Percentiles rank a stretch among this genome's conserved stretches.
Conservation (phyloP, 768 basidiomycete genomes). For the Boletus patriciae region DNA sequence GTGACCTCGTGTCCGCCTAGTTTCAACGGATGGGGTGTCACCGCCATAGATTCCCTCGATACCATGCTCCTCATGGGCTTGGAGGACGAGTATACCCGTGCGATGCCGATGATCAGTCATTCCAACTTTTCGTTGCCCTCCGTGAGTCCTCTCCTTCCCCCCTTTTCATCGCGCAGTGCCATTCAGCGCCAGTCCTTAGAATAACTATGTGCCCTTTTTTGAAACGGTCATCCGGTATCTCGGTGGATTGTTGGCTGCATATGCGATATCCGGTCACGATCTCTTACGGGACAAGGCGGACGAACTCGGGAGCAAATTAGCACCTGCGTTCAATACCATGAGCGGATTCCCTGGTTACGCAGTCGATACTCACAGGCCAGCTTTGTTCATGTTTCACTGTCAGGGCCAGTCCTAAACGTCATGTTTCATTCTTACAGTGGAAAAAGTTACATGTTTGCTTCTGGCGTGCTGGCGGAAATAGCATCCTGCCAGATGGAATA, state of each 20-base stretch:
- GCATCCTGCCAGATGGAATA: conserved; percentile 82
- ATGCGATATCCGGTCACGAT: conserved; percentile 67
- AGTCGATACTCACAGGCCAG: conserved; percentile 65
- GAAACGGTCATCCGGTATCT: conserved; percentile 89
- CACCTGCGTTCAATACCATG: conserved; percentile 68
- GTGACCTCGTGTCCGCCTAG: conserved; percentile 34
- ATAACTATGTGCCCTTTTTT: conserved; percentile 55
- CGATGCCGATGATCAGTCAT: conserved; percentile 50
- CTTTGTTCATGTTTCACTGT: background rate
- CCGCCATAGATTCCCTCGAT: conserved; percentile 79
- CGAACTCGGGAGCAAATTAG: conserved; percentile 66
- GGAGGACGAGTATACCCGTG: conserved; percentile 64
- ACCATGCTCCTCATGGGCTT: conserved; percentile 83
- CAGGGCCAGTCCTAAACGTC: background rate
- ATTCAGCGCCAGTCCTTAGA: conserved; percentile 13
- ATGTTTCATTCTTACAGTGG: background rate
- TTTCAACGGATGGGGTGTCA: conserved; percentile 80
- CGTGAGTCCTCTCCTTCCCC: conserved; percentile 30
- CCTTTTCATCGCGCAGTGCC: too few species aligned
- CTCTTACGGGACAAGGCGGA: conserved; percentile 69
- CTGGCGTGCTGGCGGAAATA: conserved; percentile 68
- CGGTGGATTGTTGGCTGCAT: conserved; percentile 81
- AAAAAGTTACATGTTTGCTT: background rate
- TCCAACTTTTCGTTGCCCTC: conserved; percentile 48
- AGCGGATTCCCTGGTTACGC: conserved; percentile 69